Conservation (phyloP, 768 basidiomycete species). For the Terana coerulea region DNA sequence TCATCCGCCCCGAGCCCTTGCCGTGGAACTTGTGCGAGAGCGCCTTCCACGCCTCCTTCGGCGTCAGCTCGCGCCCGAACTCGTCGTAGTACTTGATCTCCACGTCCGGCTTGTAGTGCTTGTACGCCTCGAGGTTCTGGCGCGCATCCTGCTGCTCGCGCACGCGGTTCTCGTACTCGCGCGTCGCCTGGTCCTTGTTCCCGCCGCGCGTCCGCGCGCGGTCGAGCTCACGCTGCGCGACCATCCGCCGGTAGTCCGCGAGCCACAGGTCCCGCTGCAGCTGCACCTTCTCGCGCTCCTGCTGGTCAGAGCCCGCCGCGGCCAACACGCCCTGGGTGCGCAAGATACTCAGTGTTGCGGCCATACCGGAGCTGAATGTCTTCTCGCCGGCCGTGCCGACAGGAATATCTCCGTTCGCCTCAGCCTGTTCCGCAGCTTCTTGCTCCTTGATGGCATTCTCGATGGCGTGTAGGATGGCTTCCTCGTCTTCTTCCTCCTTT, state of each 20-base stretch:
- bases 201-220: slow-evolving; percentile 69
- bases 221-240: slow-evolving; percentile 80
- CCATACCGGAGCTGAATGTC: slow-evolving; percentile 80
- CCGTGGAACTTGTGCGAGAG: slow-evolving; percentile 98
- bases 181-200: slow-evolving; percentile 87
- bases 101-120: slow-evolving; percentile 94
- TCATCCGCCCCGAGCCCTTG: slow-evolving; percentile 94
- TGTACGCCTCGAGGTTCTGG: slow-evolving; percentile 76
- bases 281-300: slow-evolving; percentile 78
- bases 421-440: slow-evolving; percentile 50
- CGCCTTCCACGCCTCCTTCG: slow-evolving; percentile 98
- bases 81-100: slow-evolving; percentile 97
- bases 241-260: slow-evolving; percentile 72
- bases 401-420: slow-evolving; percentile 30
- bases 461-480: slow-evolving; percentile 76
- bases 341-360: slow-evolving; percentile 82
- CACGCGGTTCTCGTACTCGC: slow-evolving; percentile 91
- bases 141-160: slow-evolving; percentile 91
- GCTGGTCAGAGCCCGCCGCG: slow-evolving; percentile 54
- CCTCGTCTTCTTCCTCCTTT: slow-evolving; percentile 73
- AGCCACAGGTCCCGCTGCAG: slow-evolving; percentile 87
- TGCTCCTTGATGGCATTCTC: slow-evolving; percentile 61
- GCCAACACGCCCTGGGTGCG: slow-evolving; percentile 90
- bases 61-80: slow-evolving; percentile 81
- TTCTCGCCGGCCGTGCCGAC: slow-evolving; percentile 74